phyloP scores from a whole-genome alignment of 257 asterid genomes.

The Nicotiana otophora region DNA sequence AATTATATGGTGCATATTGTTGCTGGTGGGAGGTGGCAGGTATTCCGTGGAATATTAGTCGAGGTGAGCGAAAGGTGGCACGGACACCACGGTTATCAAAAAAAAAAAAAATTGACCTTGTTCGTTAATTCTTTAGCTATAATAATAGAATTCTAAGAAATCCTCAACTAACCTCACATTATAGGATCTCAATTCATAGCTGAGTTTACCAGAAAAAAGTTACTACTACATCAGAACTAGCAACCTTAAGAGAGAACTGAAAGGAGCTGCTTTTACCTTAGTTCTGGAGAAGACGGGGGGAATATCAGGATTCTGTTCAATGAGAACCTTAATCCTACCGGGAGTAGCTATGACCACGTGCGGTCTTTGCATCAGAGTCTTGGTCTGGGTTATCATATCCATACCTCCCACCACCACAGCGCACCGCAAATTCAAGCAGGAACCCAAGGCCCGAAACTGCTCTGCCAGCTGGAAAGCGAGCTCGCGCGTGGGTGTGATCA shows the following conservation, averaged over 20 bases:
- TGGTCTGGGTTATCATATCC: constrained; percentile 76
- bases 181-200: not conserved
- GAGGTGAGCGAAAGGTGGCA: too few relatives aligned
- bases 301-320: constrained; percentile 69
- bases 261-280: constrained; percentile 43
- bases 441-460: constrained; percentile 87
- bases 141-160: not conserved
- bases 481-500: constrained; percentile 88
- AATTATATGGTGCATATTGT: too few relatives aligned
- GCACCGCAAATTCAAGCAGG: constrained; percentile 66
- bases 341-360: constrained; percentile 94
- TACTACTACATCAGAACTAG: not conserved
- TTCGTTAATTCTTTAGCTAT: not conserved
- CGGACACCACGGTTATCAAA: too few relatives aligned
- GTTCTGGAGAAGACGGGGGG: constrained; percentile 70
- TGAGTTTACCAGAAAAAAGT: not conserved
- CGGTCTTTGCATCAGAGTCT: constrained; percentile 62
- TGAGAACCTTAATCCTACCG: constrained; percentile 87
- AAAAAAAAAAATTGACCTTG: not conserved
- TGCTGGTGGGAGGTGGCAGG: too few relatives aligned
- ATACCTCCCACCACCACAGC: constrained; percentile 87
- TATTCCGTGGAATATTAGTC: too few relatives aligned
- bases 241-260: not conserved
- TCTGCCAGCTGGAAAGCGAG: constrained; percentile 90
- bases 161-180: not conserved